Base-by-base conservation (phyloP, 495 filamentous ascomycete genomes). In the Annulohypoxylon nitens region DNA sequence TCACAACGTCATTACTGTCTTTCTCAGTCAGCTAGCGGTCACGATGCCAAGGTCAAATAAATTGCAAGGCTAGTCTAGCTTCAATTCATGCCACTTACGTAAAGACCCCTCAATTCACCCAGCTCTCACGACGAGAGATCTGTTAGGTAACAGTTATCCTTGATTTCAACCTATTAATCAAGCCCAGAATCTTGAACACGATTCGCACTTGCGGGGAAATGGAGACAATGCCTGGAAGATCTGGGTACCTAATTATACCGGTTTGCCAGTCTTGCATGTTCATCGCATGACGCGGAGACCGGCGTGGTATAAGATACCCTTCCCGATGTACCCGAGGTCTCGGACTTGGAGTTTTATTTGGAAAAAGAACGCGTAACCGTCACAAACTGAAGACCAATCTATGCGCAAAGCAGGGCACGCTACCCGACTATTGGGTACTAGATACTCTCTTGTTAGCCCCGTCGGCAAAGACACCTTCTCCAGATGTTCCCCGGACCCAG, bases 271-370 rank as follows among this genome's bases (percentile, higher is more conserved):
- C 43, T 18, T 47, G 43, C 43, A 47, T 18, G 4, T 20, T 7
- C 8, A 47, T 47, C 16, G 43, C 43, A 47, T 47, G 43, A 47
- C 43, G n/a, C n/a, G 39, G 12, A n/a, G 10, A 43, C 12, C 39
- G 39, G 39, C 11, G 10, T 43, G 39, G 39, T 43, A 43, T 43
- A n/a, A n/a, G 39, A 43, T 14, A 14, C 39, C 4, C 39, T 43
- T n/a, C 2, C 39, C 39, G 39, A 43, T n/a, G 3, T 47, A 47
- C n/a, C n/a, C 43, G 43, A 47, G 43, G 43, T 47, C 43, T 47
- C 43, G n/a, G 43, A 47, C 43, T 47, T 47, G 43, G 43, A 47
- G 43, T 47, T 47, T 47, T 47, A 47, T 47, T 47, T 16, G 6
- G 2, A 47, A 9, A 47, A 16, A 18, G 12, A 6, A 12, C 41